These are phyloP conservation scores for Leptographium wingfieldii DNA, from an alignment of 2,329 filamentous ascomycete genomes.

Conservation along the genomic window DNA sequence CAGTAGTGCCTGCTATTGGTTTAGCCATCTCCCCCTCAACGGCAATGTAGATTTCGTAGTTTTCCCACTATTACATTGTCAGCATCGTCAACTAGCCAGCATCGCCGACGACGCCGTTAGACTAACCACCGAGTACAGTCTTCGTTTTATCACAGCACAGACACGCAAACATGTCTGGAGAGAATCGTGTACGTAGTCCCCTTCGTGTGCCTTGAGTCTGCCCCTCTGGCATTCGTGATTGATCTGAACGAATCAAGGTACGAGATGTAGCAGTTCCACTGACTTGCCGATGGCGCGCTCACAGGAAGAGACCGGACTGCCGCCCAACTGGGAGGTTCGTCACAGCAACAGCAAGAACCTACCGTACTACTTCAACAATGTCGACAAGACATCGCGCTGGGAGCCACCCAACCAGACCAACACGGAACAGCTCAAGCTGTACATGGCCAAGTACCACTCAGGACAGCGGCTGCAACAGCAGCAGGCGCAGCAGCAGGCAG, in stretches of 20 bases:
- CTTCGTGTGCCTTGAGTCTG: not conserved
- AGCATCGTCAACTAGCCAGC: not conserved
- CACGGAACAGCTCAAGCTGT: conserved; percentile 81
- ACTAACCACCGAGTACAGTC: not conserved
- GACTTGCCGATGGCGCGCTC: not conserved
- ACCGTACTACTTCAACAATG: conserved; percentile 93
- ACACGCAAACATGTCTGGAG: conserved; percentile 2
- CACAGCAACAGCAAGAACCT: conserved; percentile 98
- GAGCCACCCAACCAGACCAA: conserved; percentile 83
- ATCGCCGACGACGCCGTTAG: not conserved
- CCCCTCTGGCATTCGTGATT: not conserved
- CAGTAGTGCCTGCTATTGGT: not conserved
- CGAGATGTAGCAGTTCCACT: not conserved
- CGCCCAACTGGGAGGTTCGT: conserved; percentile 84
- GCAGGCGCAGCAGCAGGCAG: conserved; percentile 22
- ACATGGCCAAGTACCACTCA: conserved; percentile 85
- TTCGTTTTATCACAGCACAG: not conserved
- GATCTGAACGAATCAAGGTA: not conserved
- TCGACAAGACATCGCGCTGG: conserved; percentile 83
- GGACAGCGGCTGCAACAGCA: conserved; percentile 21
- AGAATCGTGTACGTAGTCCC: conserved; percentile 6
- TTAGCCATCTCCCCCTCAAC: conserved; percentile 1
- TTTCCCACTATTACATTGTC: not conserved
- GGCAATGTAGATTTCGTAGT: not conserved
- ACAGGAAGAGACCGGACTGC: conserved; percentile 67